Evolutionary conservation across 257 asterid species (phyloP).

Genomic region (Eustoma russellianum): DNA sequence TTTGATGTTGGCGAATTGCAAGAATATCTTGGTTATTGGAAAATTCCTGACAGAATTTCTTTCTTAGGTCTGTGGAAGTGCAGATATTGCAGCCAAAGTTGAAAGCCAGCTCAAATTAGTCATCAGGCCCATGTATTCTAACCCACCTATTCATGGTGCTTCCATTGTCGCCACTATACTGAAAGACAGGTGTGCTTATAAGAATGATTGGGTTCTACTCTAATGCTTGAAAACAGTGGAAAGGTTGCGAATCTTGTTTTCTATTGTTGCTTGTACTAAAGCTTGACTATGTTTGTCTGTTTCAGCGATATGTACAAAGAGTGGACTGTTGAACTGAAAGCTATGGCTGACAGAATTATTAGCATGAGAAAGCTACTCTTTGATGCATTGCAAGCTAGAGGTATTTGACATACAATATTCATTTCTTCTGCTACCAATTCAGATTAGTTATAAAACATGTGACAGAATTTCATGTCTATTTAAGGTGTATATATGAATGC

Average conservation of each 20-base stretch:
- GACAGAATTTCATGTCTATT: no score
- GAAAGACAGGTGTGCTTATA: constrained; percentile 42
- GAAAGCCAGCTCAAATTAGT: constrained; percentile 78
- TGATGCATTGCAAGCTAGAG: constrained; percentile 51
- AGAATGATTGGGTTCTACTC: neutral
- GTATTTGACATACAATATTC: constrained; percentile 30
- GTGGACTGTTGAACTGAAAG: constrained; percentile 75
- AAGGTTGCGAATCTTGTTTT: neutral
- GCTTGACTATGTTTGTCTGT: constrained; percentile 1
- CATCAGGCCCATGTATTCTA: constrained; percentile 83
- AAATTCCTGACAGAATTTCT: neutral
- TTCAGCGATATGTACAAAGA: constrained; percentile 53
- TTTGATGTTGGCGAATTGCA: no score
- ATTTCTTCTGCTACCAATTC: no score
- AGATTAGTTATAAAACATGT: no score
- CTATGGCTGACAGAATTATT: constrained; percentile 82
- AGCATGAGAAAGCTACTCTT: constrained; percentile 75
- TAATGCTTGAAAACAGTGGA: constrained; percentile 1
- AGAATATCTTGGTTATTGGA: no score
- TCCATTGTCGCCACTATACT: constrained; percentile 66
- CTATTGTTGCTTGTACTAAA: neutral
- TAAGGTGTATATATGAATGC: no score
- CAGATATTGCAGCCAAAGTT: constrained; percentile 62
- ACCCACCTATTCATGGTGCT: constrained; percentile 79
- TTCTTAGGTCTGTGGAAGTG: constrained; percentile 62